These are phyloP conservation scores for Leccinum fallax DNA, from an alignment of 1,284 basidiomycete species.

Conservation along the genomic window DNA sequence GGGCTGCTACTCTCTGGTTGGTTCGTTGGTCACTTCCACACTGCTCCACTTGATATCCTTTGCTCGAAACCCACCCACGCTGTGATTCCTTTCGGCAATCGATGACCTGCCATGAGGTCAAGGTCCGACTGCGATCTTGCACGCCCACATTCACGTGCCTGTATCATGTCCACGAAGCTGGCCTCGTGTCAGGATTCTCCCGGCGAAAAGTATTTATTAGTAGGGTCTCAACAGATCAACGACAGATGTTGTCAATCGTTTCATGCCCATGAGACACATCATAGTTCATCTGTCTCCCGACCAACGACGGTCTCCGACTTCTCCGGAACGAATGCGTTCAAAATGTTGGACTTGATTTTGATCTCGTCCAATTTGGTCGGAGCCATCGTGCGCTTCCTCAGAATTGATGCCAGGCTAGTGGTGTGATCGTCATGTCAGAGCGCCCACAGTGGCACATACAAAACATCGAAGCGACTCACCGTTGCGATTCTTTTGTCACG, in stretches of 20 bases:
- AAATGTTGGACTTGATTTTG: constrained; percentile 88
- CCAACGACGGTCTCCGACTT: constrained; percentile 39
- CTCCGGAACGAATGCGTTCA: constrained; percentile 68
- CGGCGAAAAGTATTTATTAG: constrained; percentile 17
- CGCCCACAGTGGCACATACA: not conserved
- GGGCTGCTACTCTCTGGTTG: constrained; percentile 7
- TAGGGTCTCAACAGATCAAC: constrained; percentile 18
- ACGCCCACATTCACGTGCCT: constrained; percentile 22
- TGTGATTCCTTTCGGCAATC: constrained; percentile 16
- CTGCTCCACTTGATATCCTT: constrained; percentile 13
- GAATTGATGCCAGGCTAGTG: constrained; percentile 63
- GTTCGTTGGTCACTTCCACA: constrained; percentile 14
- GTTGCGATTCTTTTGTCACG: constrained; percentile 82
- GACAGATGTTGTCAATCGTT: constrained; percentile 10
- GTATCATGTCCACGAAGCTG: constrained; percentile 25
- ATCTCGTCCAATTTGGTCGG: constrained; percentile 90
- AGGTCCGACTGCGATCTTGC: constrained; percentile 24
- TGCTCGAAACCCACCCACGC: constrained; percentile 14
- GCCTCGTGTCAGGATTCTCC: constrained; percentile 26
- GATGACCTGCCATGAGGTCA: constrained; percentile 28
- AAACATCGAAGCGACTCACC: constrained; percentile 51
- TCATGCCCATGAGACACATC: constrained; percentile 12
- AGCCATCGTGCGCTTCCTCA: constrained; percentile 75
- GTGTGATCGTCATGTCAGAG: constrained; percentile 16
- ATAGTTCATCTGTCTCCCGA: constrained; percentile 42